Evolutionary conservation across 495 filamentous ascomycete species (phyloP).

Genomic region (Lasiosphaeria miniovina): DNA sequence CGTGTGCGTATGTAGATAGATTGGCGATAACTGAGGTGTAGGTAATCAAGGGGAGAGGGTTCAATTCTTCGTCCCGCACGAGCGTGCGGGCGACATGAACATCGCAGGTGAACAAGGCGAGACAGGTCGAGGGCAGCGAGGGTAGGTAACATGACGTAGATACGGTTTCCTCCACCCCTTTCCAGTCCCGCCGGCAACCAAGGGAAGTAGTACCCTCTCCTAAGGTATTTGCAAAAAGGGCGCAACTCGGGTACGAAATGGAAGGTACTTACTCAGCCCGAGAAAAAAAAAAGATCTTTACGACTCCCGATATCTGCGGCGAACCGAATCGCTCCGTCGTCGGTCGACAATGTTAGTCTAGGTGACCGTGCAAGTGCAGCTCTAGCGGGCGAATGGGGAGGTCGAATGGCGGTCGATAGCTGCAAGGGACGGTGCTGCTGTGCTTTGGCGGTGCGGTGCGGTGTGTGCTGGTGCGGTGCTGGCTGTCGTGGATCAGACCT

Average conservation of each 20-base stretch:
- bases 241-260: background rate
- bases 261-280: constrained; percentile 1
- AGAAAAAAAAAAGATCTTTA: background rate
- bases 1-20: background rate
- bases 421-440: background rate
- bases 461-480: background rate
- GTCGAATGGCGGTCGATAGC: background rate
- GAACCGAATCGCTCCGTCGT: background rate
- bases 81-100: no score
- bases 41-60: no score
- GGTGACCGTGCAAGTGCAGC: background rate
- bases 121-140: no score
- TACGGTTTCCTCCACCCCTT: no score
- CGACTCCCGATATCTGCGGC: background rate
- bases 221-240: background rate
- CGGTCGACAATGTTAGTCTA: background rate
- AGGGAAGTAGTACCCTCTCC: no score
- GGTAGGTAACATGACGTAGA: no score
- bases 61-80: no score
- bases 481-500: background rate
- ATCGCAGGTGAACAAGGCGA: no score
- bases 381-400: background rate
- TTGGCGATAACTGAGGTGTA: background rate
- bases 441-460: background rate
- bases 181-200: no score